Conservation (phyloP, 2,329 filamentous ascomycete genomes). For the Scedosporium apiospermum region DNA sequence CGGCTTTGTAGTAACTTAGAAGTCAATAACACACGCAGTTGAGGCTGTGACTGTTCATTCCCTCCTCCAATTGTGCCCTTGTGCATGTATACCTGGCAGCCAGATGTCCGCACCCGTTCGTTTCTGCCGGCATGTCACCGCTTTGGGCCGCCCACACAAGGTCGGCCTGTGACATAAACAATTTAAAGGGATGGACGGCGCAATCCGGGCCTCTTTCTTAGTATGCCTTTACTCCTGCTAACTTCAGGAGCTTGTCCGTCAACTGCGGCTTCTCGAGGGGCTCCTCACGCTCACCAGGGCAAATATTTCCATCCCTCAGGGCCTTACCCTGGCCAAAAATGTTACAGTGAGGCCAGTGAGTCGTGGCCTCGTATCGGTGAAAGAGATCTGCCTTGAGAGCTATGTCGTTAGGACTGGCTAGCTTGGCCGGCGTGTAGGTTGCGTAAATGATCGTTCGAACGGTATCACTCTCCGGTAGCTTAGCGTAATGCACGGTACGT, state of each 20-base stretch:
- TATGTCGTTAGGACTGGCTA: conserved; percentile 15
- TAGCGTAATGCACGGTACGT: conserved; percentile 12
- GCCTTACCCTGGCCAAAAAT: conserved; percentile 10
- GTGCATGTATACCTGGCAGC: no score
- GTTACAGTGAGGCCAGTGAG: conserved; percentile 23
- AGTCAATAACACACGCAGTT: no score
- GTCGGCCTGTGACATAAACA: no score
- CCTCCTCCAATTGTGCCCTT: no score
- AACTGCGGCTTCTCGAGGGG: conserved; percentile 16
- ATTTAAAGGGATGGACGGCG: no score
- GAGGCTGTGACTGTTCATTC: no score
- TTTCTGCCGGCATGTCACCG: no score
- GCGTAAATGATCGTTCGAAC: conserved; percentile 15
- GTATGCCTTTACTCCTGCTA: conserved; percentile 18
- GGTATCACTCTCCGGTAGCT: conserved; percentile 9
- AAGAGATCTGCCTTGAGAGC: conserved; percentile 17
- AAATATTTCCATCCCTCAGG: conserved; percentile 14
- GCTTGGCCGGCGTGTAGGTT: conserved; percentile 12
- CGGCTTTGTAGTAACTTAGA: no score
- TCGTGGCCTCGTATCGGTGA: conserved; percentile 15
- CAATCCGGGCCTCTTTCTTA: conserved; percentile 2
- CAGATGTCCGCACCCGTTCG: no score
- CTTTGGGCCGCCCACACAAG: no score
- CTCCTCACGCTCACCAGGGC: conserved; percentile 13
- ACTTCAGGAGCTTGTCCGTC: conserved; percentile 16